phyloP scores from a whole-genome alignment of 2,329 filamentous ascomycete genomes.

The Diaporthe citrichinensis region DNA sequence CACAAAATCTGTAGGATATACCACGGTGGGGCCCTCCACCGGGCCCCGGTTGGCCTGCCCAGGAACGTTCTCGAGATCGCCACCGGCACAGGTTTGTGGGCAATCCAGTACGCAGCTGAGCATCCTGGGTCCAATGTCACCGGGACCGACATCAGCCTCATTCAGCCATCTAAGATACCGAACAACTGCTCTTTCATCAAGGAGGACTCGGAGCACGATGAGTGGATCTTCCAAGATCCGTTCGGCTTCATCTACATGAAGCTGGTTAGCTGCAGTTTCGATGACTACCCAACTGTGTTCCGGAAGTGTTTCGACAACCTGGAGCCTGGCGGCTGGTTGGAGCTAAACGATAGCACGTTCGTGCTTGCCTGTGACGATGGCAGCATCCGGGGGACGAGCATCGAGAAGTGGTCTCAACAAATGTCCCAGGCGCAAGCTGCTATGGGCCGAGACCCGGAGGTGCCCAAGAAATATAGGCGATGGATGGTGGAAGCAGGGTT shows the following conservation, averaged over 20 bases:
- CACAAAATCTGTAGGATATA: neutral
- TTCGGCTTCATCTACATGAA: constrained; percentile 4
- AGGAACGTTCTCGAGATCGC: constrained; percentile 11
- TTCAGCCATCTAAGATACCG: neutral
- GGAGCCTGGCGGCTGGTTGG: constrained; percentile 15
- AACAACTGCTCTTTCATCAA: constrained; percentile 7
- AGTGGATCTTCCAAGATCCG: constrained; percentile 4
- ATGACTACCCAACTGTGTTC: neutral
- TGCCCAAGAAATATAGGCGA: neutral
- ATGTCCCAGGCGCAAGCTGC: neutral
- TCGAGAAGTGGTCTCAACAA: constrained; percentile 1
- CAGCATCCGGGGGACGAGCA: neutral
- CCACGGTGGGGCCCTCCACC: neutral
- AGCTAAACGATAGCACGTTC: constrained; percentile 5
- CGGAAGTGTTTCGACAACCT: constrained; percentile 4
- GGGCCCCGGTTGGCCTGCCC: neutral
- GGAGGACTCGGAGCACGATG: constrained; percentile 12
- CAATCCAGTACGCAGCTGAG: neutral
- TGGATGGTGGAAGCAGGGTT: constrained; percentile 1
- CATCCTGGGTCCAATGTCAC: neutral
- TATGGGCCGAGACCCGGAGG: neutral
- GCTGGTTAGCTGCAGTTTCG: neutral
- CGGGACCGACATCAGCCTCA: constrained; percentile 2
- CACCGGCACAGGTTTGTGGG: neutral
- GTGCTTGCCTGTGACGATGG: neutral